Base-by-base conservation (phyloP, 306 rosid species). In the Vigna radiata region DNA sequence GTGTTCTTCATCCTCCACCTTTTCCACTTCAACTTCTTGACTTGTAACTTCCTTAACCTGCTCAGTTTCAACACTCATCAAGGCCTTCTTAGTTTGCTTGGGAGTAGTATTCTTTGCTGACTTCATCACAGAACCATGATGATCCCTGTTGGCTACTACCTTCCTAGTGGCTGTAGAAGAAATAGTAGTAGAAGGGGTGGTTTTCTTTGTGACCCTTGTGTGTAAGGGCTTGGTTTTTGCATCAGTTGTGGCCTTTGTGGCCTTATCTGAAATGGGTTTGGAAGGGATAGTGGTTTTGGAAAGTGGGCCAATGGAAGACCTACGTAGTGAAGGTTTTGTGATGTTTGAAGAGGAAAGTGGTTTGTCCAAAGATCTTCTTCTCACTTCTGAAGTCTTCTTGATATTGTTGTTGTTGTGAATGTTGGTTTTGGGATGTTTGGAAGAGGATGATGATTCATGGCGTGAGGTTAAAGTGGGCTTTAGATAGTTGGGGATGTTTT, bases 351-450 rank as follows among this genome's bases (percentile, higher is more conserved):
- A 18, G 0, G 94, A 60, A 4, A 81, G 76, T 8, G 89, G 85
- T 68, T 50, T 86, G 43, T 88, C 96, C 4, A 84, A 63, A 39
- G 96, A 87, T 62, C 84, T 83, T 81, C 91, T 88, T 78, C 88
- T 83, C 53, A 47, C 7, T 10, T 0, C 18, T 5, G 50, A 41
- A 19, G 71, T 52, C 53, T 66, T 60, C 7, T 29, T 39, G 33
- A 0, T 29, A 29, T 11, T 18, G 50, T 17, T 29, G 33, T 29
- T 29, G 29, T 11, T 18, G 50, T 11, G 70, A 39, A 31, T 4
- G 50, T 41, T 49, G 41, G 5, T 41, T 8, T 65, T 65, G 5
- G 17, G 8, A 0, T 39, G 70, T 63, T 17, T 63, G 7, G 47
- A 33, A 17, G 70, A 17, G 19, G 12, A n/a, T 41, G 12, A n/a